Percentiles rank a stretch among this genome's conserved stretches.
These are phyloP conservation scores for Boehmeria nivea DNA, from an alignment of 306 rosid genomes.

Conservation along the genomic window DNA sequence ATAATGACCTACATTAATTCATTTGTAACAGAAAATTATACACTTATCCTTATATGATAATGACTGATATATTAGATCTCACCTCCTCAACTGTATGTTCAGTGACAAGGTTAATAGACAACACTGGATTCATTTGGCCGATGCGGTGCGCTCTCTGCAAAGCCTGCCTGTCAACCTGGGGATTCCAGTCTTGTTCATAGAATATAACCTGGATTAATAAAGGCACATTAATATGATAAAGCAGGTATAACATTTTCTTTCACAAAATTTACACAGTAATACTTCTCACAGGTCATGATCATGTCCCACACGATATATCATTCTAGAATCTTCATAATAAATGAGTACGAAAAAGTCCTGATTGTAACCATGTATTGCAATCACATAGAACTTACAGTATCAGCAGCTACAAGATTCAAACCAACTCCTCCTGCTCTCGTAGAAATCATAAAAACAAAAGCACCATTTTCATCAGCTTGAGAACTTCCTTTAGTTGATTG, in stretches of 20 bases:
- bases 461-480: slow-evolving; percentile 44
- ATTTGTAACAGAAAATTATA: slow-evolving; percentile 19
- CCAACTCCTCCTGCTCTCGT: slow-evolving; percentile 99
- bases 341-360: not conserved
- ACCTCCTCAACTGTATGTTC: slow-evolving; percentile 81
- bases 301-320: not conserved
- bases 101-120: slow-evolving; percentile 70
- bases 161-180: slow-evolving; percentile 96
- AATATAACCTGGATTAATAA: slow-evolving; percentile 63
- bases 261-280: no score
- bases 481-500: slow-evolving; percentile 42
- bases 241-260: no score
- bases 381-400: slow-evolving; percentile 74
- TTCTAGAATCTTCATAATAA: not conserved
- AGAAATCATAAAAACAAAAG: slow-evolving; percentile 89
- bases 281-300: no score
- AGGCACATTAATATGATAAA: no score
- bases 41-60: slow-evolving; percentile 10
- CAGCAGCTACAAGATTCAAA: slow-evolving; percentile 92
- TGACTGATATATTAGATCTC: slow-evolving; percentile 20
- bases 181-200: slow-evolving; percentile 98
- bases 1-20: slow-evolving; percentile 60
- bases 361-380: not conserved
- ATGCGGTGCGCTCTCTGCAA: slow-evolving; percentile 92
- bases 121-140: slow-evolving; percentile 78